These are phyloP conservation scores for Penicillium thymicola DNA, from an alignment of 2,329 filamentous ascomycete species.

Conservation along the genomic window DNA sequence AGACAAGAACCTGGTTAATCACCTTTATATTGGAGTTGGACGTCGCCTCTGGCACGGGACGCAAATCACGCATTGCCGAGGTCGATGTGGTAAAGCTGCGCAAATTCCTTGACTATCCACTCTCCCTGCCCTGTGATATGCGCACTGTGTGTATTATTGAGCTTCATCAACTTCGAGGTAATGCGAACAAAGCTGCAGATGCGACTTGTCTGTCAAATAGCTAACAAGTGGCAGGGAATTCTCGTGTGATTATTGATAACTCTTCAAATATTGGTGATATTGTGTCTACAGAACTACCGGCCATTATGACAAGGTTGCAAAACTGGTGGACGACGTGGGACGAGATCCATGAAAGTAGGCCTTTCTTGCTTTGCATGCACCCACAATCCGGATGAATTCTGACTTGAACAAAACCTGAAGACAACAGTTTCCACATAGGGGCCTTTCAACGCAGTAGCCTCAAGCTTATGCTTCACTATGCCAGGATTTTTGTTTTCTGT, in stretches of 20 bases:
- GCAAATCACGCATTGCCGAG: conserved; percentile 35
- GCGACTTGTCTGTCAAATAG: neutral
- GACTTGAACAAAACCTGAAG: conserved; percentile 13
- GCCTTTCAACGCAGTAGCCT: conserved; percentile 37
- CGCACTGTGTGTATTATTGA: conserved; percentile 36
- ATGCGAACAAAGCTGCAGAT: neutral
- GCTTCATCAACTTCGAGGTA: conserved; percentile 36
- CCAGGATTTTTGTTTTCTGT: conserved; percentile 33
- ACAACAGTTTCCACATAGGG: conserved; percentile 37
- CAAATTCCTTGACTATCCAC: conserved; percentile 35
- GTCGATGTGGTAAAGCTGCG: conserved; percentile 34
- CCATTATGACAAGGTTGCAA: conserved; percentile 31
- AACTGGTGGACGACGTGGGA: conserved; percentile 38
- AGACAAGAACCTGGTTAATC: conserved; percentile 37
- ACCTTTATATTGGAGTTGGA: conserved; percentile 36
- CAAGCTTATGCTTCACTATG: conserved; percentile 35
- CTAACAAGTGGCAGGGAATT: conserved; percentile 21
- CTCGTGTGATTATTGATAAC: conserved; percentile 30
- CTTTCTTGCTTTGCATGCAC: neutral
- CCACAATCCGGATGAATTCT: neutral
- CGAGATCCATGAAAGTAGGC: conserved; percentile 33
- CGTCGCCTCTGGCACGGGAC: conserved; percentile 35
- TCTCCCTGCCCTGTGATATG: conserved; percentile 35
- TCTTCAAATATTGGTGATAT: conserved; percentile 26
- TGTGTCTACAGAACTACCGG: conserved; percentile 27